Conservation (phyloP, 768 basidiomycete genomes). For the Nidularia pulvinata region DNA sequence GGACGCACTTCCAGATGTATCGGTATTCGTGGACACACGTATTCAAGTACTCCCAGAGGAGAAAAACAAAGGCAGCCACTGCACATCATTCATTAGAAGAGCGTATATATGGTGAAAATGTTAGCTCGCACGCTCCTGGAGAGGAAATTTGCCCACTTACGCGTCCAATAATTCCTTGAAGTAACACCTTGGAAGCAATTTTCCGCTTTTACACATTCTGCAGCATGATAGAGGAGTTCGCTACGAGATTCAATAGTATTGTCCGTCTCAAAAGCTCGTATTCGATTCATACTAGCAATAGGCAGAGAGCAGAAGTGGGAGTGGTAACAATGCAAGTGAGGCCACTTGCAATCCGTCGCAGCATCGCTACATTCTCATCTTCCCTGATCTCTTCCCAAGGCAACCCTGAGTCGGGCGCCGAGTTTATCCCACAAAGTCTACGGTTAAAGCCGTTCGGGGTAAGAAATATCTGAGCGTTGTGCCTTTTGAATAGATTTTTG, state of each 20-base stretch:
- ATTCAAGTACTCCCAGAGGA: neutral
- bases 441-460: too few relatives aligned
- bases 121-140: neutral
- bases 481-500: too few relatives aligned
- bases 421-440: too few relatives aligned
- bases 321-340: too few relatives aligned
- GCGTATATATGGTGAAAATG: neutral
- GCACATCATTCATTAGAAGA: too few relatives aligned
- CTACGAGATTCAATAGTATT: neutral
- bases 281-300: too few relatives aligned
- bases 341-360: neutral
- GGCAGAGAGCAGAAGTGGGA: too few relatives aligned
- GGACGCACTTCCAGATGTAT: conserved; percentile 1
- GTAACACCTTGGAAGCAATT: neutral
- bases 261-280: neutral
- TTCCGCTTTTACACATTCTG: neutral
- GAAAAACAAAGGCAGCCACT: neutral
- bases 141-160: neutral
- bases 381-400: too few relatives aligned
- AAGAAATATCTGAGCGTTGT: too few relatives aligned
- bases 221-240: neutral
- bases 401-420: too few relatives aligned
- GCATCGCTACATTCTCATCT: too few relatives aligned
- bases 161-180: neutral
- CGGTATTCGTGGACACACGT: neutral